These are phyloP conservation scores for Fonsecaea pugnacius DNA, from an alignment of 2,329 filamentous ascomycete species.

Conservation along the genomic window DNA sequence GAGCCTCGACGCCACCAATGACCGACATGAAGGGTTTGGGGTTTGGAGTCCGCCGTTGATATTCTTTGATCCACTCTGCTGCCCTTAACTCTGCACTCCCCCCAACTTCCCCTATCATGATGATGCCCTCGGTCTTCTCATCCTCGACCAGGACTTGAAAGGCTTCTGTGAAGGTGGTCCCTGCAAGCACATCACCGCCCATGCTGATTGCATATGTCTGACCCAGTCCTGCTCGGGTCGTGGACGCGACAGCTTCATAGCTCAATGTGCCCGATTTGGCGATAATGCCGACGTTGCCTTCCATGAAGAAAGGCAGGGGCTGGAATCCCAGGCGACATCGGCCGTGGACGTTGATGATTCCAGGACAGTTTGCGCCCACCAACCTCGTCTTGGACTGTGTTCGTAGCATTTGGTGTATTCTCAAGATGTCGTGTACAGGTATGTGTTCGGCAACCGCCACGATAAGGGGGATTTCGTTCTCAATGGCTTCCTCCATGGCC, in stretches of 20 bases:
- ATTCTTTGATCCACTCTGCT: conserved; percentile 73
- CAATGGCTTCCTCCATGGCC: conserved; percentile 79
- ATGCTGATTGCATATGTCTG: conserved; percentile 79
- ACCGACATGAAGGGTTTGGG: conserved; percentile 78
- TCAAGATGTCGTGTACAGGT: conserved; percentile 75
- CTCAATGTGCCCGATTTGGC: conserved; percentile 81
- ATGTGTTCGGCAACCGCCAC: conserved; percentile 82
- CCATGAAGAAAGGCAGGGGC: conserved; percentile 71
- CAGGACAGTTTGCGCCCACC: conserved; percentile 79
- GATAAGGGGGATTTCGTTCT: conserved; percentile 75
- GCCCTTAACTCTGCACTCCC: conserved; percentile 72
- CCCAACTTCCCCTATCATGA: conserved; percentile 74
- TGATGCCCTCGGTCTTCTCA: conserved; percentile 70
- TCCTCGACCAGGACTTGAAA: conserved; percentile 69
- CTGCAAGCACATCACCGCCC: conserved; percentile 74
- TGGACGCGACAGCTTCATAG: conserved; percentile 77
- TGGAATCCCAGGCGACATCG: conserved; percentile 76
- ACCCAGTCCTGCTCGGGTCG: conserved; percentile 73
- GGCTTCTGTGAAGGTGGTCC: conserved; percentile 74
- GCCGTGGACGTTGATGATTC: conserved; percentile 74
- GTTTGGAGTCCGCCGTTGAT: conserved; percentile 59
- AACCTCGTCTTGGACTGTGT: conserved; percentile 73
- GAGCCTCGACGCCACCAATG: conserved; percentile 69
- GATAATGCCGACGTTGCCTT: conserved; percentile 73
- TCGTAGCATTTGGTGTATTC: conserved; percentile 71